A percentile compares a stretch with the other conserved stretches of the same genome.
These are phyloP conservation scores for Naganishia sp. DNA, from an alignment of 1,284 basidiomycete species.

Conservation along the genomic window DNA sequence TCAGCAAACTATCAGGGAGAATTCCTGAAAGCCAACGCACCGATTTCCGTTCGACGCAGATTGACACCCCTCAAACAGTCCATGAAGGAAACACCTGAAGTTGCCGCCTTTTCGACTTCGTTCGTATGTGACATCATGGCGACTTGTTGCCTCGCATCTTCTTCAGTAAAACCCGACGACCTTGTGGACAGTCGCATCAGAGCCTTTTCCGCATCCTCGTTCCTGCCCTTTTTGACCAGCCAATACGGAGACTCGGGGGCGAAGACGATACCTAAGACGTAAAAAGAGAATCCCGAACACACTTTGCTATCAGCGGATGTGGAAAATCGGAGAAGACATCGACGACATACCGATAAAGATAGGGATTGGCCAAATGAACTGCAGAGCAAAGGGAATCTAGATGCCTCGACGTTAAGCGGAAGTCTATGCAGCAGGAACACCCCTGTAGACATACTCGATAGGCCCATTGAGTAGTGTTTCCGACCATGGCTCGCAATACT, in stretches of 20 bases:
- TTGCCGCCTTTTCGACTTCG: constrained; percentile 49
- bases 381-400: constrained; percentile 53
- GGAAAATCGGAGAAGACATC: too few species aligned
- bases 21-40: background rate
- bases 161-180: constrained; percentile 32
- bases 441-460: constrained; percentile 30
- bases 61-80: constrained; percentile 55
- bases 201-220: constrained; percentile 47
- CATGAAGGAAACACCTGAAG: constrained; percentile 44
- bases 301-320: too few species aligned
- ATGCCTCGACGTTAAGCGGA: background rate
- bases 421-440: background rate
- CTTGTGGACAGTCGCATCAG: constrained; percentile 40
- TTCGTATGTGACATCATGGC: constrained; percentile 54
- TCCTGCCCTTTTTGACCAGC: constrained; percentile 39
- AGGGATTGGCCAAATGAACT: constrained; percentile 50
- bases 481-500: constrained; percentile 44
- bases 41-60: constrained; percentile 54
- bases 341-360: constrained; percentile 41
- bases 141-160: constrained; percentile 45
- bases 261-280: constrained; percentile 9
- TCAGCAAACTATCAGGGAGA: background rate
- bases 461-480: constrained; percentile 39
- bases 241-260: constrained; percentile 30
- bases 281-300: too few species aligned